A percentile compares a stretch with the other conserved stretches of the same genome.
phyloP scores from a whole-genome alignment of 2,329 filamentous ascomycete species.

The Grosmannia penicillata region DNA sequence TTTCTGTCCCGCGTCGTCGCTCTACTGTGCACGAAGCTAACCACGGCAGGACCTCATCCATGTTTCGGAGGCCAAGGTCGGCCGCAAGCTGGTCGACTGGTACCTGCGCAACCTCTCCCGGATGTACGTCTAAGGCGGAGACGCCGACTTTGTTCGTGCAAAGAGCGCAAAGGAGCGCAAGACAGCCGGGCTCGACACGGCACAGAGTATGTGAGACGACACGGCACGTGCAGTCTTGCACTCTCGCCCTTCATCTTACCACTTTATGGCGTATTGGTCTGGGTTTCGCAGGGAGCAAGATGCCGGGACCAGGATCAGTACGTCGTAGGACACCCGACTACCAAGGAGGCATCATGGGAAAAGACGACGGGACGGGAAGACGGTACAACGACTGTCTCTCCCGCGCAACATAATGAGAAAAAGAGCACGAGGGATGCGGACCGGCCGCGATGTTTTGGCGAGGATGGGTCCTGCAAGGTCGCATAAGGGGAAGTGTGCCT shows the following conservation, averaged over 20 bases:
- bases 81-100: conserved; percentile 95
- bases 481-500: too few relatives aligned
- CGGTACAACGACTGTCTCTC: too few relatives aligned
- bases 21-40: not conserved
- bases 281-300: too few relatives aligned
- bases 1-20: not conserved
- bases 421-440: too few relatives aligned
- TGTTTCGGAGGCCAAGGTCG: conserved; percentile 97
- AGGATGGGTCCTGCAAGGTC: too few relatives aligned
- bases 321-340: too few relatives aligned
- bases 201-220: not conserved
- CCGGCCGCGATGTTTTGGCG: too few relatives aligned
- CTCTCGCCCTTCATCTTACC: not conserved
- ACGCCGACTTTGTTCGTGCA: not conserved
- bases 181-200: not conserved
- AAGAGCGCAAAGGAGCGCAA: not conserved
- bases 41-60: conserved; percentile 73
- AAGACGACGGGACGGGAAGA: too few relatives aligned
- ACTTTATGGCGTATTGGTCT: not conserved
- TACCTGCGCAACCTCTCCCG: conserved; percentile 93
- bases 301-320: too few relatives aligned
- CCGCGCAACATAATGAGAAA: too few relatives aligned
- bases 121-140: conserved; percentile 56
- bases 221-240: not conserved
- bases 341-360: too few relatives aligned